Conservation (phyloP, 495 filamentous ascomycete genomes). For the Aspergillus wentii region DNA sequence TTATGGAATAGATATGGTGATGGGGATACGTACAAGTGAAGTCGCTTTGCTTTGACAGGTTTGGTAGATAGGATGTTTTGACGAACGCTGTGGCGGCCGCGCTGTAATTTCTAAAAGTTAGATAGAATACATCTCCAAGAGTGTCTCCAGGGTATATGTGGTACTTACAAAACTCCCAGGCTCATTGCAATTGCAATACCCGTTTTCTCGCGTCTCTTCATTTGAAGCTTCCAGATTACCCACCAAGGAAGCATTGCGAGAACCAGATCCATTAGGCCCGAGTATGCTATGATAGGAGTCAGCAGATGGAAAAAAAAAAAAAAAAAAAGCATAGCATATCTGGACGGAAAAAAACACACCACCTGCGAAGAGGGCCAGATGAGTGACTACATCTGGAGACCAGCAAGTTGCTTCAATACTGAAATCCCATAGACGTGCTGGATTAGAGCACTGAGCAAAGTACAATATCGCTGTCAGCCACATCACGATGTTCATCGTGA, state of each 20-base stretch:
- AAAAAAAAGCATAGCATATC: too few relatives aligned
- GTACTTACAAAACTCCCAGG: constrained; percentile 19
- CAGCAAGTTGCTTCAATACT: constrained; percentile 17
- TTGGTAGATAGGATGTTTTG: constrained; percentile 17
- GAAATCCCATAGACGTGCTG: constrained; percentile 14
- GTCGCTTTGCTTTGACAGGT: constrained; percentile 12
- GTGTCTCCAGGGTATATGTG: too few relatives aligned
- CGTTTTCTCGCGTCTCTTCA: constrained; percentile 18
- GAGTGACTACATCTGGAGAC: constrained; percentile 13
- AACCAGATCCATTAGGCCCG: constrained; percentile 20
- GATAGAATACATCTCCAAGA: too few relatives aligned
- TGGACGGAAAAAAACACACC: too few relatives aligned
- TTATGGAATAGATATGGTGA: neutral
- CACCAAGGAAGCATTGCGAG: constrained; percentile 21
- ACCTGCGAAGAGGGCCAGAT: constrained; percentile 16
- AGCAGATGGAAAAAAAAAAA: too few relatives aligned
- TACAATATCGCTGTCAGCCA: constrained; percentile 16
- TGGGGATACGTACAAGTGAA: constrained; percentile 18
- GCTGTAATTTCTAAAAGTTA: constrained; percentile 2
- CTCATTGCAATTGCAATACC: constrained; percentile 23
- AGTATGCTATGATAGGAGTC: constrained; percentile 15
- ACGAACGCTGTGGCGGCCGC: constrained; percentile 18
- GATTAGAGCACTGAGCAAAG: constrained; percentile 16
- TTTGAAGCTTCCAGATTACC: constrained; percentile 21
- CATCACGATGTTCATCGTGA: constrained; percentile 20